Percentiles rank a stretch among this genome's conserved stretches.
These are phyloP conservation scores for Cicer bijugum DNA, from an alignment of 306 rosid species.

Conservation along the genomic window DNA sequence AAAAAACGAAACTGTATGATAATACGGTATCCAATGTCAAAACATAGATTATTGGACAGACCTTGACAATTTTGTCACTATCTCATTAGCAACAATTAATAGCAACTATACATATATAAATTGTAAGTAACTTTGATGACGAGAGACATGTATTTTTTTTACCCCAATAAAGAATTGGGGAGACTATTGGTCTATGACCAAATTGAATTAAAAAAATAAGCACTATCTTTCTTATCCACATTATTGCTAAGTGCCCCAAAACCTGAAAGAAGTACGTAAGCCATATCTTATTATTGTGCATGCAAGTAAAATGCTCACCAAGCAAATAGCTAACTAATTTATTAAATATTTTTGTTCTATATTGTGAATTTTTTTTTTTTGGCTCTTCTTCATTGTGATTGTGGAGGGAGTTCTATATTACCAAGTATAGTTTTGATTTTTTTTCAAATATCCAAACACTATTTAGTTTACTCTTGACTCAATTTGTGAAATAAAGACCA, in stretches of 20 bases:
- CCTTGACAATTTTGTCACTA: constrained; percentile 28
- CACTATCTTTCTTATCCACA: constrained; percentile 58
- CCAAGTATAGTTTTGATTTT: too few relatives aligned
- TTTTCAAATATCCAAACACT: too few relatives aligned
- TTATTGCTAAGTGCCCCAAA: constrained; percentile 54
- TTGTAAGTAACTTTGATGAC: constrained; percentile 42
- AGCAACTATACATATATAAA: not conserved
- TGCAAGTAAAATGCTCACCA: constrained; percentile 39
- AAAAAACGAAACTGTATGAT: too few relatives aligned
- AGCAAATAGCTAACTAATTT: constrained; percentile 12
- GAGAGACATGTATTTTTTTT: constrained; percentile 16
- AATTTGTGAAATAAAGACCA: not conserved
- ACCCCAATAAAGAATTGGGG: constrained; percentile 39
- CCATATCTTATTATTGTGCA: constrained; percentile 41
- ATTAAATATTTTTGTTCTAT: not conserved
- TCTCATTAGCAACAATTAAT: constrained; percentile 13
- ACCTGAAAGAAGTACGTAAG: constrained; percentile 59
- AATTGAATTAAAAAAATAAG: constrained; percentile 36
- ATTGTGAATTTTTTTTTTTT: not conserved
- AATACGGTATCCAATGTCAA: too few relatives aligned
- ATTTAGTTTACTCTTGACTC: too few relatives aligned
- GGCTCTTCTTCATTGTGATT: not conserved
- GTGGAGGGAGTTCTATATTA: too few relatives aligned
- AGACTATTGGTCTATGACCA: constrained; percentile 27
- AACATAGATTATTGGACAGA: constrained; percentile 35